phyloP scores from a whole-genome alignment of 768 basidiomycete species.

The Pleurotus ostreatus region DNA sequence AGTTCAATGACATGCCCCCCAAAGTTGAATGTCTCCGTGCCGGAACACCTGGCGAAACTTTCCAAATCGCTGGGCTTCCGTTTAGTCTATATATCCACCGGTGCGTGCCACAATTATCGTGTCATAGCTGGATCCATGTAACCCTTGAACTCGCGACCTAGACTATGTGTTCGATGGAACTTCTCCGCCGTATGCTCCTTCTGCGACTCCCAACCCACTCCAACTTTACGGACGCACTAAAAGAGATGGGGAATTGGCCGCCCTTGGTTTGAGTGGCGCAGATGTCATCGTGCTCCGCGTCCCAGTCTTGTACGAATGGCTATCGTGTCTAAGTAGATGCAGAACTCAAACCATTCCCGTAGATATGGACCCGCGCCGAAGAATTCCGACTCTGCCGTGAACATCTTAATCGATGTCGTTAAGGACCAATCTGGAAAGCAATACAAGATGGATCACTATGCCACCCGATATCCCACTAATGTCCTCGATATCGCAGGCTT shows the following conservation, averaged over 20 bases:
- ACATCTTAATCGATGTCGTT: conserved; percentile 83
- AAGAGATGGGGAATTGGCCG: conserved; percentile 80
- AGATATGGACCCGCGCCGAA: conserved; percentile 87
- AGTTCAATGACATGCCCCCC: conserved; percentile 1
- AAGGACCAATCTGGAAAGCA: conserved; percentile 81
- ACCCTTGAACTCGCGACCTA: conserved; percentile 17
- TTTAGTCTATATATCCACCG: conserved; percentile 91
- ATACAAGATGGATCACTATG: conserved; percentile 96
- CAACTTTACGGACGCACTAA: conserved; percentile 89
- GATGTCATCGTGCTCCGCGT: conserved; percentile 75
- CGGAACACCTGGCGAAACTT: conserved; percentile 66
- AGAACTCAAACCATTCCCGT: conserved; percentile 3
- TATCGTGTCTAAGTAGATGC: conserved; percentile 1
- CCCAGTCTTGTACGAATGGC: conserved; percentile 65
- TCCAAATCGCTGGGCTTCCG: conserved; percentile 58
- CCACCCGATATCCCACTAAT: conserved; percentile 90
- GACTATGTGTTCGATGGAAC: conserved; percentile 97
- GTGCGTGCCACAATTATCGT: conserved; percentile 18
- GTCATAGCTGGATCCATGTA: no score
- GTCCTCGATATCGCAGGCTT: conserved; percentile 84
- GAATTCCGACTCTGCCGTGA: conserved; percentile 87
- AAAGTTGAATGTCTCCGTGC: conserved; percentile 82
- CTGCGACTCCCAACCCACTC: conserved; percentile 72
- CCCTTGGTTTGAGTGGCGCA: conserved; percentile 55
- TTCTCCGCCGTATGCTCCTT: conserved; percentile 84